Conservation (phyloP, 768 basidiomycete genomes). For the Hemileccinum rubropunctum region DNA sequence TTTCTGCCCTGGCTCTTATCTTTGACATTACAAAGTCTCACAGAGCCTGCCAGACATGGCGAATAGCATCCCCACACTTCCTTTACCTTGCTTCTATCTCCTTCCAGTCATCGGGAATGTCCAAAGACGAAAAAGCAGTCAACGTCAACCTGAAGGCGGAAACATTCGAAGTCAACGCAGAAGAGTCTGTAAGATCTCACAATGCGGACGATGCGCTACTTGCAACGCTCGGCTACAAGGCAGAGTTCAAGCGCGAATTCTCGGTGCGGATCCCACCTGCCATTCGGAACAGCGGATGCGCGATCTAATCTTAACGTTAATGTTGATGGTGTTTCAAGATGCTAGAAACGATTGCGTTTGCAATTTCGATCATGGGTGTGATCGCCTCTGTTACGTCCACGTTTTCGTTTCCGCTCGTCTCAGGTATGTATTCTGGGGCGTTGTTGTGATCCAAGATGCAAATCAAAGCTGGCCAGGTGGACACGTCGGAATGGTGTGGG, state of each 20-base stretch:
- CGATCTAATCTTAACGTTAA: not conserved
- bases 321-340: constrained; percentile 26
- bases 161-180: too few species aligned
- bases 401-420: constrained; percentile 57
- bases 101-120: constrained; percentile 7
- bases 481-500: constrained; percentile 75
- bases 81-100: too few species aligned
- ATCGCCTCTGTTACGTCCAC: constrained; percentile 68
- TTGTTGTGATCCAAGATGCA: not conserved
- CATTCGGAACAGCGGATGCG: not conserved
- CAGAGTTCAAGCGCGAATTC: constrained; percentile 73
- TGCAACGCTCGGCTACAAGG: constrained; percentile 67
- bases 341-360: constrained; percentile 62
- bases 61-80: too few species aligned
- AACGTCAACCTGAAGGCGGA: constrained; percentile 10
- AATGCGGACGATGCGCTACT: constrained; percentile 56
- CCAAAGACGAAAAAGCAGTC: constrained; percentile 19
- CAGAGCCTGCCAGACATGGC: too few species aligned
- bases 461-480: constrained; percentile 43
- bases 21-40: too few species aligned
- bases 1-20: too few species aligned
- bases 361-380: constrained; percentile 72
- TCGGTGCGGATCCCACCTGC: constrained; percentile 42
- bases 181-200: constrained; percentile 10
- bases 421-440: constrained; percentile 39